Evolutionary conservation across 2,329 filamentous ascomycete species (phyloP), one percentile per base, ranked within the genome.

Genomic region (Chaetothyriales sp.): DNA sequence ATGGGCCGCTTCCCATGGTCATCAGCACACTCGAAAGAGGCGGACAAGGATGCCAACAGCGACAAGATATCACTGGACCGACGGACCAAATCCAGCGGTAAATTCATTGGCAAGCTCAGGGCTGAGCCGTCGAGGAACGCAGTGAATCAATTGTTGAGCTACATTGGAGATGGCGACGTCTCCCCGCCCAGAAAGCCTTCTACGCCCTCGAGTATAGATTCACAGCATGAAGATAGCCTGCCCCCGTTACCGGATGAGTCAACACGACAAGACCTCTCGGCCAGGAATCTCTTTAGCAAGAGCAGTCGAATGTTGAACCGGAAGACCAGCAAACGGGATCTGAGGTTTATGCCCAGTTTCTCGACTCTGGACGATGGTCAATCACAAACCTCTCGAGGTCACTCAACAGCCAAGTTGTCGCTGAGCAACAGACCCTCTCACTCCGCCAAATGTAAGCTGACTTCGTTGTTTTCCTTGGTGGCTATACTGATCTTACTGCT

Each of bases 251-350:
- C 55, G 19, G 39, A 22, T 43, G 49, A 46, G 18, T 45, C 50
- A 15, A 49, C 48, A 20, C 25, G 55, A 22, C 45, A 49, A 10
- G 58, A 60, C 28, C 52, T 42, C 10, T 59, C 63, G 20, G 63
- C 68, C 39, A 68, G 68, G 46, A 68, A 65, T 4, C 58, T 73
- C 25, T 55, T 73, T 45, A 63, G 65, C 25, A 68, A 69, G 46
- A 67, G 70, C 4, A 70, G 69, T 53, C 68, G 69, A n/a, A 70
- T 72, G 46, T 61, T 73, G 42, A 68, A 66, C 39, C 68, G 70
- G 42, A 69, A 71, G 58, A 68, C 69, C 18, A 72, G 69, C 55
- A 72, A 71, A 57, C 65, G 70, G 53, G 70, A 66, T 51, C 64
- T 72, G 46, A 62, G 67, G 48, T 62, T 67, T 32, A 58, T 54